Percentiles rank a stretch among this genome's conserved stretches.
phyloP scores from a whole-genome alignment of 495 filamentous ascomycete species.

The Talaromyces nanjingensis region DNA sequence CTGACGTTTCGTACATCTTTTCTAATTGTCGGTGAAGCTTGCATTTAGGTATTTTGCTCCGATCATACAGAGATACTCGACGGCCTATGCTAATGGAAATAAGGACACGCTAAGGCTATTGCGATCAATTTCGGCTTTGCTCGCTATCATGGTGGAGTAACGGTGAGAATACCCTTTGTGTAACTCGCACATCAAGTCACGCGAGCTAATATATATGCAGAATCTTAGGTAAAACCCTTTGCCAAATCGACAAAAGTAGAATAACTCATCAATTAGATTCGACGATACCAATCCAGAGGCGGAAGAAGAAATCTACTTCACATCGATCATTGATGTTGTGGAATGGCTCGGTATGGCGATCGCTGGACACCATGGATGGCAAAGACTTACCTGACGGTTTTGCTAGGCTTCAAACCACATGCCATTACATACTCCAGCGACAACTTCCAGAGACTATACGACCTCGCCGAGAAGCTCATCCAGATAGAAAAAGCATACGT shows the following conservation, averaged over 20 bases:
- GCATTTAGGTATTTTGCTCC: slow-evolving; percentile 12
- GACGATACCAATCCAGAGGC: slow-evolving; percentile 83
- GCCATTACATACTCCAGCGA: slow-evolving; percentile 76
- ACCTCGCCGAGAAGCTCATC: slow-evolving; percentile 82
- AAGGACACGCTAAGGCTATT: slow-evolving; percentile 94
- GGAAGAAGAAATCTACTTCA: slow-evolving; percentile 73
- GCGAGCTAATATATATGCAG: slow-evolving; percentile 2
- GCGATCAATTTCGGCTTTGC: slow-evolving; percentile 96
- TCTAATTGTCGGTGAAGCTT: not conserved
- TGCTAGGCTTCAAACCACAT: slow-evolving; percentile 60
- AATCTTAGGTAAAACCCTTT: slow-evolving; percentile 8
- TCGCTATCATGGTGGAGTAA: slow-evolving; percentile 63
- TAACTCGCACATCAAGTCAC: not conserved
- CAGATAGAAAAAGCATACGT: slow-evolving; percentile 67
- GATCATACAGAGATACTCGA: slow-evolving; percentile 15
- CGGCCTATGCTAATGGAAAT: slow-evolving; percentile 16
- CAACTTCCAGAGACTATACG: slow-evolving; percentile 81
- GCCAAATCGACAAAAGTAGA: not conserved
- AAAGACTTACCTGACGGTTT: not conserved
- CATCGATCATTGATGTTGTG: slow-evolving; percentile 70
- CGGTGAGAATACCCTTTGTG: slow-evolving; percentile 2
- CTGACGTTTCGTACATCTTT: not conserved
- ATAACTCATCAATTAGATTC: slow-evolving; percentile 56
- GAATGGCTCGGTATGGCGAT: slow-evolving; percentile 51
- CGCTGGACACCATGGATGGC: not conserved